These are phyloP conservation scores for Clonostachys rosea DNA, from an alignment of 2,329 filamentous ascomycete species.

Conservation along the genomic window DNA sequence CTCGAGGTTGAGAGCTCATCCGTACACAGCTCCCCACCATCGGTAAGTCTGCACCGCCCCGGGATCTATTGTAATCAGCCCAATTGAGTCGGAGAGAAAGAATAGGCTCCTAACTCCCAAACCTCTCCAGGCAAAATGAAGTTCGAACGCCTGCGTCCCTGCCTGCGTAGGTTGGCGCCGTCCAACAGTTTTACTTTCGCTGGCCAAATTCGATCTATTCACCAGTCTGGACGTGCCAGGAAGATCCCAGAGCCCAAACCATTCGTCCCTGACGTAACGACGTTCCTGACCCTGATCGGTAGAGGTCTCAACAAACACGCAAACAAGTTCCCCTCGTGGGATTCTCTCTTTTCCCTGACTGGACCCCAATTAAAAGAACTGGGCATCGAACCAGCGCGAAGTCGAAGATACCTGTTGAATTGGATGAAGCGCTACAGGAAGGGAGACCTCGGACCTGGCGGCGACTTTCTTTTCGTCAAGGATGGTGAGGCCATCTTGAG, in stretches of 20 bases:
- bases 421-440: slow-evolving; percentile 84
- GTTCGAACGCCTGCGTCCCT: slow-evolving; percentile 20
- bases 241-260: slow-evolving; percentile 68
- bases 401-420: slow-evolving; percentile 76
- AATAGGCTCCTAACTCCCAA: too few species aligned
- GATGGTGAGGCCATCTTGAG: slow-evolving; percentile 48
- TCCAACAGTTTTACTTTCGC: slow-evolving; percentile 19
- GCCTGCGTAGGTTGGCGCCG: slow-evolving; percentile 21
- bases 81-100: too few species aligned
- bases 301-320: slow-evolving; percentile 79
- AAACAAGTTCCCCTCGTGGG: slow-evolving; percentile 86
- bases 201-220: slow-evolving; percentile 35
- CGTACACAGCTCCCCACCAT: too few species aligned
- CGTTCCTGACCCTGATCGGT: slow-evolving; percentile 88
- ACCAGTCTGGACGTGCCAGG: slow-evolving; percentile 30
- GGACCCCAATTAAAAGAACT: slow-evolving; percentile 75
- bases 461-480: slow-evolving; percentile 70
- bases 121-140: slow-evolving; percentile 15
- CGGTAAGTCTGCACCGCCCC: too few species aligned
- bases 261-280: slow-evolving; percentile 78
- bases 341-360: slow-evolving; percentile 78
- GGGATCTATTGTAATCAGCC: too few species aligned
- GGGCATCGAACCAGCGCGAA: slow-evolving; percentile 81
- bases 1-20: too few species aligned
- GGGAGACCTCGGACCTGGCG: slow-evolving; percentile 75